These are phyloP conservation scores for Ophiostoma himal-ulmi DNA, from an alignment of 2,329 filamentous ascomycete species.

Conservation along the genomic window DNA sequence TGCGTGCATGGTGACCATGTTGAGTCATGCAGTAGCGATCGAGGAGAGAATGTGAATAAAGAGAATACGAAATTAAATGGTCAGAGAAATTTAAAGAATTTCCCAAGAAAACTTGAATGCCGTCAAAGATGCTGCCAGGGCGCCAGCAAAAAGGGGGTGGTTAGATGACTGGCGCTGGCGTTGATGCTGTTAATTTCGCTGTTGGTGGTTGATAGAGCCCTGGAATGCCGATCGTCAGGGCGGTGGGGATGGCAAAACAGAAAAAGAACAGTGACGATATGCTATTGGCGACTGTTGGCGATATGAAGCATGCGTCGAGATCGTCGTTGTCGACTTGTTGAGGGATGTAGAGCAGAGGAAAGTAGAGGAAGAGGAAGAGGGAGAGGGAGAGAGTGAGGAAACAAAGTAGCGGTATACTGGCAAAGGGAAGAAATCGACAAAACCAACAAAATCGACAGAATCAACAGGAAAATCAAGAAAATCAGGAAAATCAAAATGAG, in stretches of 20 bases:
- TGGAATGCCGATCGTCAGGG: constrained; percentile 17
- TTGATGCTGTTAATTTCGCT: background rate
- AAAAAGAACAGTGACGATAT: background rate
- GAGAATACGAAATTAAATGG: background rate
- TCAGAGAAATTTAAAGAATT: background rate
- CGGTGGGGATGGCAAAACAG: constrained; percentile 5
- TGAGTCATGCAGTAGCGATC: background rate
- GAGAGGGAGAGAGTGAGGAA: no score
- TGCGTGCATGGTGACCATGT: constrained; percentile 29
- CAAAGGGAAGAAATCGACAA: background rate
- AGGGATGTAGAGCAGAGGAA: background rate
- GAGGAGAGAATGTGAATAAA: background rate
- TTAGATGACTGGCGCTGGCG: background rate
- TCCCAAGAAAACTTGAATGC: background rate
- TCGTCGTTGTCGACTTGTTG: background rate
- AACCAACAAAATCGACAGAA: background rate
- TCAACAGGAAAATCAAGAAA: background rate
- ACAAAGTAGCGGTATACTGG: background rate
- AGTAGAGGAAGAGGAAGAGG: background rate
- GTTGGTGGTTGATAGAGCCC: constrained; percentile 13
- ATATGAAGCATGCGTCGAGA: background rate
- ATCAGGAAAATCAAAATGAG: background rate
- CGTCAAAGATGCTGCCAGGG: background rate
- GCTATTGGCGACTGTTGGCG: background rate
- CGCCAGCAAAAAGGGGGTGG: background rate